Conservation (phyloP, 2,329 filamentous ascomycete species). For the Diaporthe destruens region DNA sequence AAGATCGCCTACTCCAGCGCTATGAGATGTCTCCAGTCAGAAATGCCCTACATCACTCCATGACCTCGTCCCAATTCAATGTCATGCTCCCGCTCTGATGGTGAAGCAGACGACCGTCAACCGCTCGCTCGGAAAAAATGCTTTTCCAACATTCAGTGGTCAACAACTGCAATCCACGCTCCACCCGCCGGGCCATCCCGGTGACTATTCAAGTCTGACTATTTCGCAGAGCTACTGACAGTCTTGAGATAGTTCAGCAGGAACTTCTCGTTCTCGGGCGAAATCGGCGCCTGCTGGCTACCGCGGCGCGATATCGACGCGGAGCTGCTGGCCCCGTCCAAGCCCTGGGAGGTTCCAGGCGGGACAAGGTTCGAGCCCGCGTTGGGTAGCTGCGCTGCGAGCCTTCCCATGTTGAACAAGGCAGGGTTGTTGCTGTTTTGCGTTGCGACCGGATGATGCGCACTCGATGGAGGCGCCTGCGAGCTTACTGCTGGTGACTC, state of each 20-base stretch:
- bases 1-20: conserved; percentile 32
- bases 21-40: conserved; percentile 32
- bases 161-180: background rate
- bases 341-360: conserved; percentile 26
- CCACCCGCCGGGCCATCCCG: background rate
- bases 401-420: conserved; percentile 43
- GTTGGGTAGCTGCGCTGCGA: conserved; percentile 15
- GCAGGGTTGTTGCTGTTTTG: conserved; percentile 50
- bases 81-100: background rate
- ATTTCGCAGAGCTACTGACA: conserved; percentile 38
- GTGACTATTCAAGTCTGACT: background rate
- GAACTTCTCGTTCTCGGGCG: conserved; percentile 41
- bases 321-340: conserved; percentile 20
- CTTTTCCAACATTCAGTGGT: background rate
- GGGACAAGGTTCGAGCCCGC: conserved; percentile 6
- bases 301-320: conserved; percentile 28
- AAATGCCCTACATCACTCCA: conserved; percentile 18
- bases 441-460: conserved; percentile 43
- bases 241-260: conserved; percentile 42
- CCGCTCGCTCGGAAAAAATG: background rate
- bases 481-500: conserved; percentile 46
- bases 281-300: conserved; percentile 39
- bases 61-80: conserved; percentile 6
- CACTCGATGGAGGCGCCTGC: conserved; percentile 34
- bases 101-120: background rate